Percentiles rank a stretch among this genome's conserved stretches.
phyloP scores from a whole-genome alignment of 257 asterid genomes.

The Avicennia marina region DNA sequence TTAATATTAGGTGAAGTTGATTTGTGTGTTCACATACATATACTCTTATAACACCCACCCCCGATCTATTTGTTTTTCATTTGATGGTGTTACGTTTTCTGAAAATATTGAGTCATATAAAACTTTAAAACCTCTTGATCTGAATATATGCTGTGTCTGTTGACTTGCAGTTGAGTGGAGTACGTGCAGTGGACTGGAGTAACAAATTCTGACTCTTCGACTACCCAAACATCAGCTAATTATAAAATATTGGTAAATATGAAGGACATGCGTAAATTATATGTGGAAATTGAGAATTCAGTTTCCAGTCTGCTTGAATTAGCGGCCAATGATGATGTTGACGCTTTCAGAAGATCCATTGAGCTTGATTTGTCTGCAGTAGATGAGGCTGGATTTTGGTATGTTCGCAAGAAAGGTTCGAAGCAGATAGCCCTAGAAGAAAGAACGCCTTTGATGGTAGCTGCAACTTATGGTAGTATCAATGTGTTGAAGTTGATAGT shows the following conservation, averaged over 20 bases:
- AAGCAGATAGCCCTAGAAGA: slow-evolving; percentile 63
- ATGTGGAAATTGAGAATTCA: slow-evolving; percentile 59
- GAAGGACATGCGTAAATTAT: slow-evolving; percentile 40
- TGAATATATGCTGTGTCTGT: no score
- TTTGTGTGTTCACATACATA: no score
- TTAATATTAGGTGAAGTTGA: no score
- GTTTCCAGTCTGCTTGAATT: slow-evolving; percentile 75
- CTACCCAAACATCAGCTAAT: no score
- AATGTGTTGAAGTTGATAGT: slow-evolving; percentile 75
- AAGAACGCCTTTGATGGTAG: slow-evolving; percentile 90
- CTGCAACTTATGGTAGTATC: slow-evolving; percentile 75
- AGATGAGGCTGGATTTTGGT: slow-evolving; percentile 77
- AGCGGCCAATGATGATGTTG: slow-evolving; percentile 77
- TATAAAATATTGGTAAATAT: slow-evolving; percentile 13
- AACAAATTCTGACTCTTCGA: no score
- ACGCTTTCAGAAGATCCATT: slow-evolving; percentile 57
- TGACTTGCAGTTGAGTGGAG: no score
- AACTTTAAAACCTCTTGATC: no score
- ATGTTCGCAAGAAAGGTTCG: slow-evolving; percentile 63
- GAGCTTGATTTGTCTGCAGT: slow-evolving; percentile 68
- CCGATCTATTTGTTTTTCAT: no score
- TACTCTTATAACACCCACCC: no score
- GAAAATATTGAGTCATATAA: neutral
- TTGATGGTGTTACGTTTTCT: neutral
- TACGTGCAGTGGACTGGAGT: no score